Percentiles rank a stretch among this genome's conserved stretches.
Conservation (phyloP, 1,139 yeast genomes). For the Pichia cactophila region DNA sequence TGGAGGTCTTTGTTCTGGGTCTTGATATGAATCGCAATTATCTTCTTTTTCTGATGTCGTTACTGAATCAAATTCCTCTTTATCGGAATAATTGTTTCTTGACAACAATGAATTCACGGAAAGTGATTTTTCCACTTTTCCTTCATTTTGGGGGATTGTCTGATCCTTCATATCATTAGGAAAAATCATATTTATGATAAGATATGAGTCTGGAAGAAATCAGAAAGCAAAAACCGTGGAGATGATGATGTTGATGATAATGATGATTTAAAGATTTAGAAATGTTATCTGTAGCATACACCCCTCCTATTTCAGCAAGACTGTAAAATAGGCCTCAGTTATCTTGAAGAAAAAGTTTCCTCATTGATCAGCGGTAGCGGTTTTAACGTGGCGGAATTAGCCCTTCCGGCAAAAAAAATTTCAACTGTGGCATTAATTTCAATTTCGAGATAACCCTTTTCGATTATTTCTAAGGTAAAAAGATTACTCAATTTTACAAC, state of each 20-base stretch:
- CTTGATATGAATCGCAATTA: constrained; percentile 11
- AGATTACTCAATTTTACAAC: not conserved
- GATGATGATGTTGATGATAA: too few species aligned
- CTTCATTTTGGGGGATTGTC: not conserved
- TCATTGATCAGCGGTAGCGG: too few species aligned
- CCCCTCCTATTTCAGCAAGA: too few species aligned
- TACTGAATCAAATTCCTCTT: not conserved
- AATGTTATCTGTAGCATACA: too few species aligned
- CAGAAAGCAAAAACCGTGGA: too few species aligned
- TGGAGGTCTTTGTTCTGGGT: constrained; percentile 29
- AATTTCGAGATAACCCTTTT: not conserved
- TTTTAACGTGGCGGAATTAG: not conserved
- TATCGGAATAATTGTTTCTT: too few species aligned
- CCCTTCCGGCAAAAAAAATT: not conserved
- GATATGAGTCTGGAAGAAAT: too few species aligned
- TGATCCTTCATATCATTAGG: not conserved
- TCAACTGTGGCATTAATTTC: not conserved
- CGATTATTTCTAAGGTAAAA: not conserved
- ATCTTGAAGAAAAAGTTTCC: too few species aligned
- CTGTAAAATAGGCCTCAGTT: too few species aligned
- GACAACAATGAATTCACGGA: not conserved
- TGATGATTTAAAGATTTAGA: too few species aligned
- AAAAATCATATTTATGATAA: not conserved
- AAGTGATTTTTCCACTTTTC: not conserved
- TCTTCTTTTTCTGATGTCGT: constrained; percentile 10